Evolutionary conservation across 305 asterid species (phyloP).

Genomic region (Rubia peregrina): DNA sequence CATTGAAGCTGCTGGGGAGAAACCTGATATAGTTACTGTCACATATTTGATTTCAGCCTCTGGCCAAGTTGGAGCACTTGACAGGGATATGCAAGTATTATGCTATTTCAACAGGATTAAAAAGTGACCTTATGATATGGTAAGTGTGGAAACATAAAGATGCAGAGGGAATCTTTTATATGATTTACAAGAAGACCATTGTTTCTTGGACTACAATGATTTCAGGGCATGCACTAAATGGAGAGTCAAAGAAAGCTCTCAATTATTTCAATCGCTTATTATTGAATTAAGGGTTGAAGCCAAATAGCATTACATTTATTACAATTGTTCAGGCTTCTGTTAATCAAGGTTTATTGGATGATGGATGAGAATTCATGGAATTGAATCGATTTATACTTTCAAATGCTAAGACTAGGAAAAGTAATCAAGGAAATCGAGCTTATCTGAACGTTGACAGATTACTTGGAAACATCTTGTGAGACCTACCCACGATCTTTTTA

Average conservation of each 20-base stretch:
- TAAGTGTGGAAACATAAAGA: too few species aligned
- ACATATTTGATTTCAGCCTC: constrained; percentile 46
- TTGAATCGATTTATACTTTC: constrained; percentile 15
- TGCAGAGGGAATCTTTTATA: too few species aligned
- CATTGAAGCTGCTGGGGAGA: constrained; percentile 45
- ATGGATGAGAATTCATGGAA: constrained; percentile 36
- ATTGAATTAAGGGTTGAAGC: constrained; percentile 29
- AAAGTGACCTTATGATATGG: constrained; percentile 32
- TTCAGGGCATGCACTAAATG: constrained; percentile 50
- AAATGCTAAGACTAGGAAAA: too few species aligned
- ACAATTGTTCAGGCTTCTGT: constrained; percentile 64
- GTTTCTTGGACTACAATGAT: constrained; percentile 17
- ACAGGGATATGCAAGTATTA: constrained; percentile 45
- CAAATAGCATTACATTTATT: constrained; percentile 48
- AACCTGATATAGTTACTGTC: constrained; percentile 49
- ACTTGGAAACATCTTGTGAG: too few species aligned
- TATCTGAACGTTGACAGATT: too few species aligned
- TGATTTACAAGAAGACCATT: too few species aligned
- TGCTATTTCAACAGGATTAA: constrained; percentile 34
- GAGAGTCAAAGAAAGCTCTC: constrained; percentile 34
- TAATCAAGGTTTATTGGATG: constrained; percentile 49
- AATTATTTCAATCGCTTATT: constrained; percentile 37
- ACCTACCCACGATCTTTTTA: too few species aligned
- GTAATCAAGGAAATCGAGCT: too few species aligned
- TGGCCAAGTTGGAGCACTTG: constrained; percentile 50